Base-by-base conservation (phyloP, 306 rosid species). In the Malus asiatica region DNA sequence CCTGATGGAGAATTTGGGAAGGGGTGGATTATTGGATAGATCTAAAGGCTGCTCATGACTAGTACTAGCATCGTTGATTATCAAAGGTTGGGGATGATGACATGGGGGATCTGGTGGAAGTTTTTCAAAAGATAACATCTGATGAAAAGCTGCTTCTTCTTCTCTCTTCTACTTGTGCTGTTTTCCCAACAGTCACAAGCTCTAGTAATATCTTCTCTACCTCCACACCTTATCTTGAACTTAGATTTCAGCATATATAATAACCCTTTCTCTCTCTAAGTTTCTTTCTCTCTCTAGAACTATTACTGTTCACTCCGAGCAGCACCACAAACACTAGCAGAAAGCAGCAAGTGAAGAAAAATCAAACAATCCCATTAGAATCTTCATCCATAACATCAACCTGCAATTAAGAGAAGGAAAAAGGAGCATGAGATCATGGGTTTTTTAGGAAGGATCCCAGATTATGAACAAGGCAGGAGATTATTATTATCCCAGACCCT, bases 91-190 rank as follows among this genome's bases (percentile, higher is more conserved):
- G 4, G 77, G 87, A 70, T 62, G 87, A 70, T 62, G 81, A 72
- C 72, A 77, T 70, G 84, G 68, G 74, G 87, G 88, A 85, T 88
- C 89, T 83, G 89, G 77, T 79, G 85, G 87, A 84, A 75, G 84
- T 60, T 79, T 83, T 81, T 83, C 91, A 83, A 79, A 79, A 87
- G 91, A 86, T 83, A 88, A 88, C 91, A 88, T 88, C 91, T 88
- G 89, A 88, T 66, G 89, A 85, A 83, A 79, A 80, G 71, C 89
- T 15, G 20, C 55, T 51, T 15, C 55, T 51, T 51, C 55, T 81
- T 80, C 88, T 72, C 86, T 78, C 68, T 73, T 85, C 84, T 51
- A 58, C 62, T 83, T 83, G 84, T 70, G 87, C 87, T 85, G 87
- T 85, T 74, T 70, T 62, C 23, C 63, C 78, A 85, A 80, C 85